phyloP scores from a whole-genome alignment of 2,329 filamentous ascomycete species.

The Fonsecaea pedrosoi region DNA sequence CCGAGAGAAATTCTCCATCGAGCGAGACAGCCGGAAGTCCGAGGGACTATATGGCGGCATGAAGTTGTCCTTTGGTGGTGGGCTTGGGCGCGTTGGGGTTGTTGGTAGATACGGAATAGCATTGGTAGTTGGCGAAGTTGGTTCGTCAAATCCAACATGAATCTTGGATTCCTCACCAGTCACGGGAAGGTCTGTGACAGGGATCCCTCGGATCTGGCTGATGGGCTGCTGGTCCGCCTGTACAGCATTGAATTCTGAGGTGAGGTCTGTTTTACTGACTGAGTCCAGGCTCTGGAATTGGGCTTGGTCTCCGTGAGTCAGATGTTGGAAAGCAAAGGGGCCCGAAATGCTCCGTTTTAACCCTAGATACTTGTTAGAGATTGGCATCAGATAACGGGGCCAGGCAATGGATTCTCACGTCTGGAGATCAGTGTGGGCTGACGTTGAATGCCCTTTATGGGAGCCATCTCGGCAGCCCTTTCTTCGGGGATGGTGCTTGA shows the following conservation, averaged over 20 bases:
- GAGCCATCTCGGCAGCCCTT: conserved; percentile 21
- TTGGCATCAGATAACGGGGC: conserved; percentile 1
- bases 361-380: conserved; percentile 45
- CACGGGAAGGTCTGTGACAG: conserved; percentile 44
- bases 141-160: conserved; percentile 21
- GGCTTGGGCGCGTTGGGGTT: conserved; percentile 41
- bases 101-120: conserved; percentile 45
- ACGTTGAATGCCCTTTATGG: conserved; percentile 18
- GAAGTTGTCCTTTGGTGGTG: conserved; percentile 35
- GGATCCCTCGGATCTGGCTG: conserved; percentile 59
- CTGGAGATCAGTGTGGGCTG: conserved; percentile 27
- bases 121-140: conserved; percentile 39
- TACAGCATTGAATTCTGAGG: conserved; percentile 61
- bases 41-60: conserved; percentile 28
- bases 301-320: conserved; percentile 64
- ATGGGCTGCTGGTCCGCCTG: conserved; percentile 60
- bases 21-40: conserved; percentile 46
- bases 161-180: conserved; percentile 11
- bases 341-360: conserved; percentile 63
- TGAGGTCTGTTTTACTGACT: conserved; percentile 59
- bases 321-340: conserved; percentile 69
- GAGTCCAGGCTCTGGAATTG: conserved; percentile 62
- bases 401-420: conserved; percentile 21
- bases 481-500: conserved; percentile 15
- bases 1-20: conserved; percentile 61